Percentiles rank a stretch among this genome's conserved stretches.
Evolutionary conservation across 225 moss, liverwort and hornwort genomes (phyloP).

Genomic region (Bryum argenteum): DNA sequence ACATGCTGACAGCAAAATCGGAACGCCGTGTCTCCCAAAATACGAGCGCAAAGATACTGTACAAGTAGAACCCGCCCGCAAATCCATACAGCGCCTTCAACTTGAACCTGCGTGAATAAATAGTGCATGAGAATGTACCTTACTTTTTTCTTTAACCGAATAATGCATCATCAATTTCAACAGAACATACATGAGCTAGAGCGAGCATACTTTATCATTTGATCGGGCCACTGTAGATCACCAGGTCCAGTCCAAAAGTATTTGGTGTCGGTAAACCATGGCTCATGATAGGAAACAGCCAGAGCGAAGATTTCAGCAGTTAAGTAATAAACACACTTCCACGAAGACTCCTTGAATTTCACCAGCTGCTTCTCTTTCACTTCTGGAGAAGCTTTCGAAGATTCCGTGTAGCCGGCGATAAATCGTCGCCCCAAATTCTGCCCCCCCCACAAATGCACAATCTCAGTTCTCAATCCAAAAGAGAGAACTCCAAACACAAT

Average conservation of each 20-base stretch:
- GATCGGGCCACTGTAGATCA: conserved; percentile 72
- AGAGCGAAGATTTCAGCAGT: conserved; percentile 72
- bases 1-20: conserved; percentile 90
- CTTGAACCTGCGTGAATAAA: conserved; percentile 72
- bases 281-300: conserved; percentile 62
- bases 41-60: conserved; percentile 81
- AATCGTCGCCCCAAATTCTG: conserved; percentile 65
- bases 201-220: conserved; percentile 43
- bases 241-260: conserved; percentile 82
- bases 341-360: conserved; percentile 86
- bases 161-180: too few relatives aligned
- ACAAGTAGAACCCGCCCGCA: conserved; percentile 82
- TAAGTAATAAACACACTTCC: conserved; percentile 76
- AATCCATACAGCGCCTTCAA: conserved; percentile 80
- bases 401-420: conserved; percentile 41
- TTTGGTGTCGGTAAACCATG: conserved; percentile 64
- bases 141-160: conserved; percentile 27
- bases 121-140: conserved; percentile 14
- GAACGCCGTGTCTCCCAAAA: conserved; percentile 89
- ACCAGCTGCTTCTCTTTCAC: conserved; percentile 51
- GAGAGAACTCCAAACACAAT: not conserved
- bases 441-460: conserved; percentile 35
- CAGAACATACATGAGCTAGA: too few relatives aligned
- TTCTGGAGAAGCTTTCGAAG: conserved; percentile 35
- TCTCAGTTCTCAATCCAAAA: conserved; percentile 8